phyloP scores from a whole-genome alignment of 345 rosid species.

The Camelina neglecta region DNA sequence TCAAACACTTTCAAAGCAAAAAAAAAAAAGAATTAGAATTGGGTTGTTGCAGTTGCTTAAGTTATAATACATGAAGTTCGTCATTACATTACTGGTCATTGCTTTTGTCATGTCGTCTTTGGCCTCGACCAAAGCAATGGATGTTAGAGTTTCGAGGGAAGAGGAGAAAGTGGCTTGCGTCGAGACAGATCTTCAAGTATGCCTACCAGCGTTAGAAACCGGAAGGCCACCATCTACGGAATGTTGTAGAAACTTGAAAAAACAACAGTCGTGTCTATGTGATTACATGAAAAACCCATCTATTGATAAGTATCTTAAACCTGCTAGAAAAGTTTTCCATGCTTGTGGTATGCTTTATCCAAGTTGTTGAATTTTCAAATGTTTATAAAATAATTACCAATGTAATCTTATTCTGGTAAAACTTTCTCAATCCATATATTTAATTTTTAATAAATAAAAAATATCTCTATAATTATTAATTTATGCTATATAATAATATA shows the following conservation, averaged over 20 bases:
- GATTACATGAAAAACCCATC: constrained; percentile 53
- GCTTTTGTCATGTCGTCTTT: background rate
- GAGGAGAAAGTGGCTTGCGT: constrained; percentile 46
- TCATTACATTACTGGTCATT: background rate
- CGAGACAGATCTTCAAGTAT: constrained; percentile 49
- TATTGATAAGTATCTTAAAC: constrained; percentile 39
- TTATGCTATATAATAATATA: no score
- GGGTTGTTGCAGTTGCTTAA: background rate
- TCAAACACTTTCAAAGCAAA: constrained; percentile 5
- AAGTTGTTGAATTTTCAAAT: background rate
- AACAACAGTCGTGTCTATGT: constrained; percentile 69
- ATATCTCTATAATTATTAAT: no score
- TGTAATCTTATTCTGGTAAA: background rate
- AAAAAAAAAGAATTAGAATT: background rate
- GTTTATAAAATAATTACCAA: background rate
- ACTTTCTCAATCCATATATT: no score
- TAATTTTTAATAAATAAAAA: no score
- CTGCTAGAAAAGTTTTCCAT: constrained; percentile 41
- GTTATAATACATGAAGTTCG: background rate
- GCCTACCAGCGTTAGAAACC: constrained; percentile 44
- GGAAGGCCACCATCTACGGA: constrained; percentile 38
- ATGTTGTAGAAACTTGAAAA: constrained; percentile 59
- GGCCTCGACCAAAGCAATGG: background rate
- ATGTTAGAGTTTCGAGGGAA: background rate
- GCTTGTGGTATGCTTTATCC: constrained; percentile 44